Conservation (phyloP, 352 stramenopile genomes). For the Globisporangium polare region DNA sequence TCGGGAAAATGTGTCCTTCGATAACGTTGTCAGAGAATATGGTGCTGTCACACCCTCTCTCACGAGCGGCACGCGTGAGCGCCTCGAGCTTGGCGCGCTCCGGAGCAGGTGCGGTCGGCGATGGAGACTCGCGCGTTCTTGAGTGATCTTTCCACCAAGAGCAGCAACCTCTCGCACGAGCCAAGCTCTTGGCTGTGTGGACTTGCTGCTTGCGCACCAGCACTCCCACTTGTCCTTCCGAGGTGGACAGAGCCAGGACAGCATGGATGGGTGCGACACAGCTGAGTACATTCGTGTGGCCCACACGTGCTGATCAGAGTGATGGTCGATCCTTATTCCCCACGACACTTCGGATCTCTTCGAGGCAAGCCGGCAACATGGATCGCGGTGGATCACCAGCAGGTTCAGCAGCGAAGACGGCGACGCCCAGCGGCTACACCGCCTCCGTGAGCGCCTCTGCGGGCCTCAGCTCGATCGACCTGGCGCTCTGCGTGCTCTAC, state of each 20-base stretch:
- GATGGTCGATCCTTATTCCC: too few species aligned
- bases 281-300: background rate
- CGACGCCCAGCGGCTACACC: background rate
- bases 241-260: background rate
- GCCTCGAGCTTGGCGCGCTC: too few species aligned
- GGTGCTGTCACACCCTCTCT: too few species aligned
- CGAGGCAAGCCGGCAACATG: background rate
- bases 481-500: constrained; percentile 51
- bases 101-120: too few species aligned
- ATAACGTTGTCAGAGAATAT: too few species aligned
- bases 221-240: too few species aligned
- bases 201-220: too few species aligned
- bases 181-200: too few species aligned
- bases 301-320: background rate
- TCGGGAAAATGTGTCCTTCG: constrained; percentile 7
- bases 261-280: background rate
- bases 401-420: background rate
- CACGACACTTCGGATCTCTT: constrained; percentile 4
- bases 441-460: background rate
- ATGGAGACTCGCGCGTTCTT: too few species aligned
- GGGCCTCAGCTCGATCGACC: constrained; percentile 40
- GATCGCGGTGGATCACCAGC: background rate
- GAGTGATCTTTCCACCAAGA: too few species aligned
- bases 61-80: too few species aligned
- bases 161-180: too few species aligned